Evolutionary conservation across 2,329 filamentous ascomycete genomes (phyloP).

Genomic region (Fonsecaea nubica): DNA sequence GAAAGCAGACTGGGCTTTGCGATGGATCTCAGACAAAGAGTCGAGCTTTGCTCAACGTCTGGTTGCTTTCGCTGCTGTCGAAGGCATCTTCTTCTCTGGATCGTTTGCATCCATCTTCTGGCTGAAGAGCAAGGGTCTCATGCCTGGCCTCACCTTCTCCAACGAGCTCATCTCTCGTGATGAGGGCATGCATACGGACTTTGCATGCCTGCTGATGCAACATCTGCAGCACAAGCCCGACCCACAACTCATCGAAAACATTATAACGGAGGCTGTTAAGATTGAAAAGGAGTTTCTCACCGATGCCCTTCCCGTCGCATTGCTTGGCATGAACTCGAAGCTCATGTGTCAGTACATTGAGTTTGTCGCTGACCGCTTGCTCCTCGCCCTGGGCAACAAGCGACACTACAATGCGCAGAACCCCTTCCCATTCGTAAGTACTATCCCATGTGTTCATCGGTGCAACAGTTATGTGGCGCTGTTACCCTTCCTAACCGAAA

Average conservation of each 20-base stretch:
- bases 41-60: conserved; percentile 95
- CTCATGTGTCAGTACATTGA: conserved; percentile 99
- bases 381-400: conserved; percentile 89
- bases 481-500: background rate
- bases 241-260: conserved; percentile 79
- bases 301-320: conserved; percentile 87
- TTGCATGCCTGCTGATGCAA: conserved; percentile 96
- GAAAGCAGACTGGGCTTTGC: conserved; percentile 97
- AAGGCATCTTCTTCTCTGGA: conserved; percentile 99
- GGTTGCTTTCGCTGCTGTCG: conserved; percentile 94
- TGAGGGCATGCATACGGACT: conserved; percentile 99
- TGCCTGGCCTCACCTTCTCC: conserved; percentile 98
- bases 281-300: conserved; percentile 99
- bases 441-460: background rate
- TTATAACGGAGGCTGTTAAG: conserved; percentile 90
- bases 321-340: conserved; percentile 95
- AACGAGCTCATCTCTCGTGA: conserved; percentile 99
- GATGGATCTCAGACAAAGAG: conserved; percentile 91
- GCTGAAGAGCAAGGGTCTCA: conserved; percentile 99
- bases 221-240: conserved; percentile 90
- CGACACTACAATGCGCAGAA: conserved; percentile 93
- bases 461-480: background rate
- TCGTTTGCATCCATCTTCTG: conserved; percentile 99
- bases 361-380: conserved; percentile 95
- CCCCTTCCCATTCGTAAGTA: conserved; percentile 83